Percentiles rank a stretch among this genome's conserved stretches.
These are phyloP conservation scores for Mrakia gelida DNA, from an alignment of 768 basidiomycete genomes.

Conservation along the genomic window DNA sequence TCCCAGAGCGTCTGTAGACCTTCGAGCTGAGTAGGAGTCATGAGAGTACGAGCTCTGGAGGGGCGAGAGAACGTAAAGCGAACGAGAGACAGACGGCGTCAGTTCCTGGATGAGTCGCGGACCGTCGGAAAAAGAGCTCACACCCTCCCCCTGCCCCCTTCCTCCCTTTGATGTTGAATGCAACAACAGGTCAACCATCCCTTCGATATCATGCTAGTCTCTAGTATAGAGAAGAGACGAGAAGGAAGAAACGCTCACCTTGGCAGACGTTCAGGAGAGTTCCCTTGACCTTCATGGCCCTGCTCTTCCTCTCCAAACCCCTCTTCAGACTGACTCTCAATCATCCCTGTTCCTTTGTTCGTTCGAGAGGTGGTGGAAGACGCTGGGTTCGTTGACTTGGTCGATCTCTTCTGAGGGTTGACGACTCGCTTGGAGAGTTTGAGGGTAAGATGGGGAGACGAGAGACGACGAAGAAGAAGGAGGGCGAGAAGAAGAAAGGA, in stretches of 20 bases:
- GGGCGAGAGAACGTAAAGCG: background rate
- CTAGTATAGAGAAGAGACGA: background rate
- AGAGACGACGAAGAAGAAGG: no score
- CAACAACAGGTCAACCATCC: background rate
- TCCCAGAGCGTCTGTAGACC: constrained; percentile 4
- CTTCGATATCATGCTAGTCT: no score
- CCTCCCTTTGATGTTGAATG: background rate
- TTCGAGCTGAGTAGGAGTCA: background rate
- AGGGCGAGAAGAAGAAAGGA: no score
- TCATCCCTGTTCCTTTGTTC: background rate
- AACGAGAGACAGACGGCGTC: background rate
- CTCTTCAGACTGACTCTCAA: background rate
- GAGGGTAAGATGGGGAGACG: no score
- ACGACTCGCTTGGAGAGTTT: no score
- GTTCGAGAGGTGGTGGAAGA: background rate
- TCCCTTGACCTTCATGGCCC: background rate
- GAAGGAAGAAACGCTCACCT: background rate
- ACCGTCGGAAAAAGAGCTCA: background rate
- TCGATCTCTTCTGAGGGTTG: no score
- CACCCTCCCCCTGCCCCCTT: background rate
- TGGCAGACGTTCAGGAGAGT: background rate
- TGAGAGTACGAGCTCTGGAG: background rate
- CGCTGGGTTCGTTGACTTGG: no score
- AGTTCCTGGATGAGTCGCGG: background rate
- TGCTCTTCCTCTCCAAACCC: background rate